phyloP scores from a whole-genome alignment of 78 protist genomes.

The Polysphondylium violaceum region DNA sequence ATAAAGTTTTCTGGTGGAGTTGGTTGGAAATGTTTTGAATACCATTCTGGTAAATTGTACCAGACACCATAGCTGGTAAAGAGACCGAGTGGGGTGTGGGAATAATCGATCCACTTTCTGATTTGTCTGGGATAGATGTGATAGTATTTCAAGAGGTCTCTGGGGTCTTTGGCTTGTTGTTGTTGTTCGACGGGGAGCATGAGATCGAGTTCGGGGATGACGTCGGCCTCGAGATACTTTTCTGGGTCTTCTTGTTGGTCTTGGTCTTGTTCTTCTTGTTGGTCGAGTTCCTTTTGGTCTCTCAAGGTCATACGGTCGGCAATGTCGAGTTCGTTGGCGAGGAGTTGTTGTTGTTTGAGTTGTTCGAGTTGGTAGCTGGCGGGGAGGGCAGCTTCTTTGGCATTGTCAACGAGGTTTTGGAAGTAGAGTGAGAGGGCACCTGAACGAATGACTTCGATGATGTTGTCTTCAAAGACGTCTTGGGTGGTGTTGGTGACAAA shows the following conservation, averaged over 20 bases:
- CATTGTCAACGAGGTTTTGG: neutral
- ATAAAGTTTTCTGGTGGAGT: constrained; percentile 46
- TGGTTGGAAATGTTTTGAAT: constrained; percentile 23
- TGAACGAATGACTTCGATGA: neutral
- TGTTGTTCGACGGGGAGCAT: neutral
- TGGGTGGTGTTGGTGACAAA: neutral
- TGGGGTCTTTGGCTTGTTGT: constrained; percentile 75
- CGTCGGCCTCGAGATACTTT: neutral
- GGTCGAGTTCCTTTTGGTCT: neutral
- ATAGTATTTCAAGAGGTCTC: constrained; percentile 53
- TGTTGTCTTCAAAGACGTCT: constrained; percentile 9
- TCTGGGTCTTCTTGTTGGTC: neutral
- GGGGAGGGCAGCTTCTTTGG: neutral
- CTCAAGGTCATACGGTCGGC: neutral
- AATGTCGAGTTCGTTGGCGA: neutral
- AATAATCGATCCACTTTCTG: constrained; percentile 62
- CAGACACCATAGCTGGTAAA: constrained; percentile 55
- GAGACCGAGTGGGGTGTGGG: constrained; percentile 70
- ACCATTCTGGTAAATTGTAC: constrained; percentile 78
- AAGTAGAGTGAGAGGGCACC: constrained; percentile 12
- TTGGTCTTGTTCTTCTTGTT: neutral
- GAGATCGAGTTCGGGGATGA: constrained; percentile 44
- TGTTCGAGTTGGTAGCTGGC: neutral
- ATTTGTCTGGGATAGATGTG: constrained; percentile 45
- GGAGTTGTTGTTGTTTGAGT: neutral